Conservation (phyloP, 2,329 filamentous ascomycete species). For the Endoconidiophora laricicola region DNA sequence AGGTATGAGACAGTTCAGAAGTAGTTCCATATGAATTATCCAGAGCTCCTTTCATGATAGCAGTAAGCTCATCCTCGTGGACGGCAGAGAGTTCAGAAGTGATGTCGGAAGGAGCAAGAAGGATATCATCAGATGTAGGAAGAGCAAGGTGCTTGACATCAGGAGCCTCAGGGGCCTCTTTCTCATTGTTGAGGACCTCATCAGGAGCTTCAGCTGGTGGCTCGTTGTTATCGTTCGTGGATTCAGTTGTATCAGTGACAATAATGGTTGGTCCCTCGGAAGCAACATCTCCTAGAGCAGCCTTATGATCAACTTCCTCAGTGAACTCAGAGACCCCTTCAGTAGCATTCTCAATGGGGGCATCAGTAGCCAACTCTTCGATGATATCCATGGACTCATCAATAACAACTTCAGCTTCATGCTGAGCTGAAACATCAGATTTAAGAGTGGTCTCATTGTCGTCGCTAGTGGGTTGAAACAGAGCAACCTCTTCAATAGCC, state of each 20-base stretch:
- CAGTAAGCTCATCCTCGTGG: conserved; percentile 3
- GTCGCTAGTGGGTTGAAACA: too few relatives aligned
- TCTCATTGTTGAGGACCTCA: conserved; percentile 27
- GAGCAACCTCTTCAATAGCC: conserved; percentile 3
- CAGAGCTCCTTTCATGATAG: conserved; percentile 1
- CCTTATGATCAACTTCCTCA: background rate
- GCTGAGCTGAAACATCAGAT: conserved; percentile 9
- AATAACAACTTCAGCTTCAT: conserved; percentile 10
- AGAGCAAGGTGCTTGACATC: background rate
- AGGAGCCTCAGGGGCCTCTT: background rate
- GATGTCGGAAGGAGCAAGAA: conserved; percentile 1
- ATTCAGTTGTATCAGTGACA: conserved; percentile 25
- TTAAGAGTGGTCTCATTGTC: background rate
- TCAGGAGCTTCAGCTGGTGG: background rate
- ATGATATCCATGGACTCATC: background rate
- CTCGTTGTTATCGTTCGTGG: background rate
- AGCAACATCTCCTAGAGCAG: background rate
- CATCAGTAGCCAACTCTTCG: background rate
- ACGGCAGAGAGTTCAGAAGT: conserved; percentile 5
- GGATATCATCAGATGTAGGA: background rate
- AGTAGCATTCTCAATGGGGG: background rate
- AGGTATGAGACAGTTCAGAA: background rate
- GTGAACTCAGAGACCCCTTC: background rate
- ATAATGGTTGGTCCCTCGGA: conserved; percentile 13
- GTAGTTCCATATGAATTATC: background rate